phyloP scores from a whole-genome alignment of 208 protist genomes.

The Wallacemonas rigidus region DNA sequence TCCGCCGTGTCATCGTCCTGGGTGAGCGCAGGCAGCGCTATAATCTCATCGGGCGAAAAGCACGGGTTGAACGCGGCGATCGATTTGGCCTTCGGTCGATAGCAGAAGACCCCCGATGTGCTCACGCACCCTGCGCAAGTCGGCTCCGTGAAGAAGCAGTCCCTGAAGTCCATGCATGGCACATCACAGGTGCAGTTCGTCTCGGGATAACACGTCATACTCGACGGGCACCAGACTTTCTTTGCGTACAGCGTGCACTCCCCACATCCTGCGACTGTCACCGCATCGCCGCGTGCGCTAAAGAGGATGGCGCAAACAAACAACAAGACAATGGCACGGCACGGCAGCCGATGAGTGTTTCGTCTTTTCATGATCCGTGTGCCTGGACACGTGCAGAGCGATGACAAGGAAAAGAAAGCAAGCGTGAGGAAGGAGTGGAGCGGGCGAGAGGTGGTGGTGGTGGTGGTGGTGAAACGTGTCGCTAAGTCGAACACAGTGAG shows the following conservation, averaged over 20 bases:
- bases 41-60: conserved; percentile 28
- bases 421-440: conserved; percentile 5
- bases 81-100: not conserved
- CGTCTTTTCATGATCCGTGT: not conserved
- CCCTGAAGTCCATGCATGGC: conserved; percentile 33
- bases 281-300: not conserved
- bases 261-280: conserved; percentile 35
- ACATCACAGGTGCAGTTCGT: conserved; percentile 40
- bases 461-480: too few relatives aligned
- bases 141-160: conserved; percentile 48
- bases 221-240: conserved; percentile 47
- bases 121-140: conserved; percentile 41
- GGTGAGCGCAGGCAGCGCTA: conserved; percentile 2
- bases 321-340: not conserved
- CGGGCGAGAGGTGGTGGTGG: not conserved
- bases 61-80: conserved; percentile 20
- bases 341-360: not conserved
- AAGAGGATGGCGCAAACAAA: not conserved
- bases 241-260: conserved; percentile 43
- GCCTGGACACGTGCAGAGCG: not conserved
- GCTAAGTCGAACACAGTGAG: too few relatives aligned
- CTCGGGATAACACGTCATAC: conserved; percentile 47
- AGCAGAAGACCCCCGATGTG: conserved; percentile 47
- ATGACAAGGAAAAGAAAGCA: conserved; percentile 7
- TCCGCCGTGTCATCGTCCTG: not conserved